Conservation (phyloP, 345 rosid genomes). For the Rhodomyrtus tomentosa region DNA sequence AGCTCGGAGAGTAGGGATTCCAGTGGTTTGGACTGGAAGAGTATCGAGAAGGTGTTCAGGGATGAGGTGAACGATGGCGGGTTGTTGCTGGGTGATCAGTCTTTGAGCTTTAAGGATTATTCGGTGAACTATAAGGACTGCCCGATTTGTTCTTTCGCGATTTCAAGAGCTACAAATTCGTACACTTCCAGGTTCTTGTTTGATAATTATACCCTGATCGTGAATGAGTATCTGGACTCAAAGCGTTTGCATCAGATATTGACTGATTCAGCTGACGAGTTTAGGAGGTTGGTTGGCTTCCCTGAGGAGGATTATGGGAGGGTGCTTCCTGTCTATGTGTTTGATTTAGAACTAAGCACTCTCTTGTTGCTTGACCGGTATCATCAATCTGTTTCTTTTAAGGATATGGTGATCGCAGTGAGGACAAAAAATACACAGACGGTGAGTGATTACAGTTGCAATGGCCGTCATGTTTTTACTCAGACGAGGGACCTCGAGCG, state of each 20-base stretch:
- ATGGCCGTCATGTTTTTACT: conserved; percentile 80
- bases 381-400: conserved; percentile 85
- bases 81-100: conserved; percentile 73
- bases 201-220: conserved; percentile 90
- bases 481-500: conserved; percentile 78
- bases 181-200: conserved; percentile 94
- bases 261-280: conserved; percentile 71
- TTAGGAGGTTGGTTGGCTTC: conserved; percentile 58
- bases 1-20: conserved; percentile 34
- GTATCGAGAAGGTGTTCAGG: conserved; percentile 49
- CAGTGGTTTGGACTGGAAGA: conserved; percentile 66
- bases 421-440: conserved; percentile 77
- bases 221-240: conserved; percentile 93
- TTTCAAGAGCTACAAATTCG: conserved; percentile 69
- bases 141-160: conserved; percentile 70
- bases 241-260: conserved; percentile 78
- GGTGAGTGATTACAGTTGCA: conserved; percentile 91
- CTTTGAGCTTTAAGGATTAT: conserved; percentile 46
- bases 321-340: conserved; percentile 89
- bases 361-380: conserved; percentile 74
- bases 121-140: conserved; percentile 56
- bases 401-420: conserved; percentile 91
- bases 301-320: conserved; percentile 67
- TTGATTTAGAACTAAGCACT: conserved; percentile 66
- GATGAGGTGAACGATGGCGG: conserved; percentile 61